Percentiles rank a stretch among this genome's conserved stretches.
Conservation (phyloP, 2,329 filamentous ascomycete genomes). For the Fusarium sacchari region DNA sequence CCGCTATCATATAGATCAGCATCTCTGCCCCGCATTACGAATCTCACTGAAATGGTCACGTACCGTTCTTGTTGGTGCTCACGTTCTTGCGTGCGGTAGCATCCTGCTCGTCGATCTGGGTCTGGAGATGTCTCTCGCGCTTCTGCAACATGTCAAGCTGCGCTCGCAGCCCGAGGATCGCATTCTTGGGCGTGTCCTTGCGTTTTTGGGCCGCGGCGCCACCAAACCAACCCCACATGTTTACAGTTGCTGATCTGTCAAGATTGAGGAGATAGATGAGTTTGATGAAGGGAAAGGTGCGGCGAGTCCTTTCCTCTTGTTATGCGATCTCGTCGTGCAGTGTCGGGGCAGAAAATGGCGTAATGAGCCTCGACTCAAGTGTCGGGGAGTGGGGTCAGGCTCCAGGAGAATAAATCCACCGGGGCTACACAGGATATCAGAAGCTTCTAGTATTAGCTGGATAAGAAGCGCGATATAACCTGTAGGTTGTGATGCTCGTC, state of each 20-base stretch:
- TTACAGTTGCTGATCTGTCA: constrained; percentile 38
- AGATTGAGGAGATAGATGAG: not conserved
- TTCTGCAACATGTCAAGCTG: constrained; percentile 99
- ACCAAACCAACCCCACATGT: constrained; percentile 91
- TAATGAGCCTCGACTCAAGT: constrained; percentile 33
- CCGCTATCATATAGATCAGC: constrained; percentile 66
- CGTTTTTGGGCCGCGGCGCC: constrained; percentile 82
- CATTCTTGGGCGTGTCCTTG: constrained; percentile 96
- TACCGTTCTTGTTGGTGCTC: constrained; percentile 87
- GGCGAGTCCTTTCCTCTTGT: constrained; percentile 23
- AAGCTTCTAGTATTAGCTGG: not conserved
- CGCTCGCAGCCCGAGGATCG: constrained; percentile 85
- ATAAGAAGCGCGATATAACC: not conserved
- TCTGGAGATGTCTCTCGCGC: constrained; percentile 89
- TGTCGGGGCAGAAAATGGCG: constrained; percentile 38
- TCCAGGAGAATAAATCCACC: constrained; percentile 21
- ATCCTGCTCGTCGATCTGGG: constrained; percentile 93
- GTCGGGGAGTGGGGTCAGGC: constrained; percentile 43
- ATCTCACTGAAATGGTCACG: constrained; percentile 45
- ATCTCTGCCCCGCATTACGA: constrained; percentile 24
- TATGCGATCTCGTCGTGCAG: constrained; percentile 7
- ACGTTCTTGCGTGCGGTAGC: constrained; percentile 89
- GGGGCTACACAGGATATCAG: not conserved
- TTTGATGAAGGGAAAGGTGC: constrained; percentile 13
- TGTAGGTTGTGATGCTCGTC: constrained; percentile 9